Evolutionary conservation across 1,139 yeast species (phyloP), one percentile per base, ranked within the genome.

Genomic region (Citeromyces hawaiiensis): DNA sequence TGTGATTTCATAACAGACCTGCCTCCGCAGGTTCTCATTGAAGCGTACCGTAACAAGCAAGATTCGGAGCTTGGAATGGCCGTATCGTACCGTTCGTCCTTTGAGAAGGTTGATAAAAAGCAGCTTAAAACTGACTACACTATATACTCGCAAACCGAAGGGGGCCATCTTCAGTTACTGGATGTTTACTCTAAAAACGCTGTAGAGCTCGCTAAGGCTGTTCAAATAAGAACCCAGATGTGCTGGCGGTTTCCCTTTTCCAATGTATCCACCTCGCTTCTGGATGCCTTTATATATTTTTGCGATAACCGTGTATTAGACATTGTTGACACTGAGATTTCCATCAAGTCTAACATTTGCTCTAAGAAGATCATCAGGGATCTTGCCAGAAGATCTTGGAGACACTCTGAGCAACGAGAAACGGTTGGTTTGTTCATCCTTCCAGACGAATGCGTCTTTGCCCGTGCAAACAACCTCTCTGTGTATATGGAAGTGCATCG

Each of bases 401-500:
- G 71, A 50, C 96, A 87, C 55, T 66, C 81, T 0, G 52, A 54
- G 7, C 53, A 57, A n/a, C 66, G 68, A 47, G 85, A 76, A 43
- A 71, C 79, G 0, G 71, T 83, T 30, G 79, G 81, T 3, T 65
- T 83, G 47, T 66, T 78, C 45, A 68, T 76, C 35, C 52, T 83
- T 39, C 91, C 94, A 2, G 63, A 68, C 33, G 71, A 73, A 42
- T 74, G 83, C 11, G 66, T 73, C 2, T 87, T 88, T 52, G 70
- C 83, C 48, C 70, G 97, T 49, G 69, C 81, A 39, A 86, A 86
- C 55, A 83, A 79, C 51, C 64, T 83, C 39, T 72, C 86, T 1
- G 86, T 88, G 4, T 85, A 78, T 56, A 73, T 86, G 75, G 98
- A 91, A 60, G 88, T 94, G n/a, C 91, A 87, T 56, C 69, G 97